phyloP scores from a whole-genome alignment of 2,329 filamentous ascomycete genomes.

The Colletotrichum salicis region DNA sequence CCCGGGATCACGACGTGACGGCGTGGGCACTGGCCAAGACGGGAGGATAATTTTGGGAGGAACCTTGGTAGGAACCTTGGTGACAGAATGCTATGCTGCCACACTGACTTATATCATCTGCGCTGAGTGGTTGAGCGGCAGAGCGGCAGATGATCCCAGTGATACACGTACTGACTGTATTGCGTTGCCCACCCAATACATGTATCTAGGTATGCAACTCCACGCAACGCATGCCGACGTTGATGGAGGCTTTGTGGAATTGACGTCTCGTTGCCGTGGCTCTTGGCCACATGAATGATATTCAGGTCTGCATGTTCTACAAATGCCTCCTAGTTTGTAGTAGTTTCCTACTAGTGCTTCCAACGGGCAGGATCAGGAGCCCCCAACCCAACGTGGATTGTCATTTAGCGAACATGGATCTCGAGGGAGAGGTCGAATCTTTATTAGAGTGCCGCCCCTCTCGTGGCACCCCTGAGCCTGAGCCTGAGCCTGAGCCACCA shows the following conservation, averaged over 20 bases:
- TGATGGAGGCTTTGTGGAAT: background rate
- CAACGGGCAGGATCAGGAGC: background rate
- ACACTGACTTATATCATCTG: background rate
- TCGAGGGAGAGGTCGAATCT: background rate
- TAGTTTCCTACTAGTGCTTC: background rate
- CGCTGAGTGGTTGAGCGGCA: background rate
- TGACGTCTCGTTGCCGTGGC: conserved; percentile 2
- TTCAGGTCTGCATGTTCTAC: background rate
- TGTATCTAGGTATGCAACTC: background rate
- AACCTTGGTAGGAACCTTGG: background rate
- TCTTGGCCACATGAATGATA: background rate
- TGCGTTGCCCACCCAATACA: background rate
- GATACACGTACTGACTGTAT: background rate
- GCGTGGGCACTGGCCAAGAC: background rate
- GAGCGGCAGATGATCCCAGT: background rate
- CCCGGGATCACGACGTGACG: background rate
- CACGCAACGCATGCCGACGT: background rate
- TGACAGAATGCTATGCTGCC: background rate
- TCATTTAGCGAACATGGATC: background rate
- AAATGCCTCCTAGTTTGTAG: background rate
- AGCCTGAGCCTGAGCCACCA: background rate
- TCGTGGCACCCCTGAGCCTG: background rate
- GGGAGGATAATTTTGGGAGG: background rate
- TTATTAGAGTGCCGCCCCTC: background rate
- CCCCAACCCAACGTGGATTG: background rate